Base-by-base conservation (phyloP, 192 early-diverging fungal species). In the Rhizophlyctis rosea region DNA sequence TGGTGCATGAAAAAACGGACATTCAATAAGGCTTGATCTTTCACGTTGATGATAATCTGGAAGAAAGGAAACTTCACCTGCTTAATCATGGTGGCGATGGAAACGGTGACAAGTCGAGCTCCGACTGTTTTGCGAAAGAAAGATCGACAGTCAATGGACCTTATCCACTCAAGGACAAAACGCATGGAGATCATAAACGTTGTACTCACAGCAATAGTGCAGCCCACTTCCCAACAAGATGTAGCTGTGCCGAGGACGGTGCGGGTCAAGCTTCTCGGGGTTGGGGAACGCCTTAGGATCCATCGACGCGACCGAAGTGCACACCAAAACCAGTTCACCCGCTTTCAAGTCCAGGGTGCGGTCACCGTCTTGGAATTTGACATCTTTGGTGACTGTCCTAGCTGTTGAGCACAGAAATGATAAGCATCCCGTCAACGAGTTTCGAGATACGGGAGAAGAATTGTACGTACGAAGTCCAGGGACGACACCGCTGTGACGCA, bases 271-370 rank as follows among this genome's bases (percentile, higher is more conserved):
- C 53, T 54, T 54, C 24, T 54, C 53, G 3, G 53, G 53, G 24
- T 54, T 54, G 53, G 53, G 53, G 53, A 54, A 54, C 28, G 3
- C 53, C 53, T 54, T 54, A 3, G 53, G 53, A 31, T 54, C 53
- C 53, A 54, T 54, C 53, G 53, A 54, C 53, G 53, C 53, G 28
- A 5, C 32, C 2, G 53, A 54, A 4, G 32, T 54, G 25, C 28
- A 25, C 18, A 54, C 32, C 53, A 54, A 54, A 2, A 54, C 53
- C 25, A 30, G 27, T 16, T 54, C 53, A 3, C 24, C 24, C 3
- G 2, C 16, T 28, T 54, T 54, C 28, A 54, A 30, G 4, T 54
- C 53, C 5, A 54, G 2, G 2, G 32, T 31, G 4, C 32, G 27
- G 16, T 54, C 53, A 30, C 53, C 53, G 18, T 54, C 53, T 2